phyloP scores from a whole-genome alignment of 1,139 yeast genomes.

The Taphrina confusa region DNA sequence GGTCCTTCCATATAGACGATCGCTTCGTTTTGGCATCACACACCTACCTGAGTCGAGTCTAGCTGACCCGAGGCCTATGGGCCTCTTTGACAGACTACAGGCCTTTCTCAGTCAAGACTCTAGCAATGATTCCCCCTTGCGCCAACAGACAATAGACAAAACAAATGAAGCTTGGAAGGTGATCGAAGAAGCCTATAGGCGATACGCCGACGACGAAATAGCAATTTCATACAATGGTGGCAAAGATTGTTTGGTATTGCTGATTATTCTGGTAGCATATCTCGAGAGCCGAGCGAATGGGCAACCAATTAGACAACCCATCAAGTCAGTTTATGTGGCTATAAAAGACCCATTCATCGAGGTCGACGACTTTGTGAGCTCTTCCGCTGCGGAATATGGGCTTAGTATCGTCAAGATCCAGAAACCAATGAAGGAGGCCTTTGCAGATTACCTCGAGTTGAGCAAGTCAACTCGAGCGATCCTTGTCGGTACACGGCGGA shows the following conservation, averaged over 20 bases:
- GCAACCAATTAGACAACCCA: constrained; percentile 39
- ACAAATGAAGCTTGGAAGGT: constrained; percentile 21
- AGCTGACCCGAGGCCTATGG: constrained; percentile 12
- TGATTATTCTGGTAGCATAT: constrained; percentile 56
- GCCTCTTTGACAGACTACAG: constrained; percentile 8
- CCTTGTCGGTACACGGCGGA: constrained; percentile 75
- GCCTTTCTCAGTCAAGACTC: constrained; percentile 2
- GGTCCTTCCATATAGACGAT: no score
- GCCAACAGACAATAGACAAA: constrained; percentile 6
- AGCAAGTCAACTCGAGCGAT: constrained; percentile 61
- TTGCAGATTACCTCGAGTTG: constrained; percentile 56
- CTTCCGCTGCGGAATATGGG: constrained; percentile 45
- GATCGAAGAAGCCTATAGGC: constrained; percentile 10
- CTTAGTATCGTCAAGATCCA: constrained; percentile 46
- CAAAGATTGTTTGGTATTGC: constrained; percentile 84
- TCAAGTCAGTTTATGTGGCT: constrained; percentile 66
- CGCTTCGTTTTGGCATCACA: no score
- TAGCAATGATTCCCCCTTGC: background rate
- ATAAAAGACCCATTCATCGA: constrained; percentile 67
- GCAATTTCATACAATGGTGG: constrained; percentile 88
- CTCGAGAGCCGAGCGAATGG: constrained; percentile 48
- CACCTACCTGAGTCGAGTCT: no score
- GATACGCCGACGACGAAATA: constrained; percentile 53
- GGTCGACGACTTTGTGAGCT: constrained; percentile 52
- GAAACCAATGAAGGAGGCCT: constrained; percentile 63